Base-by-base conservation (phyloP, 106 monocot species). In the Agapanthus africanus region DNA sequence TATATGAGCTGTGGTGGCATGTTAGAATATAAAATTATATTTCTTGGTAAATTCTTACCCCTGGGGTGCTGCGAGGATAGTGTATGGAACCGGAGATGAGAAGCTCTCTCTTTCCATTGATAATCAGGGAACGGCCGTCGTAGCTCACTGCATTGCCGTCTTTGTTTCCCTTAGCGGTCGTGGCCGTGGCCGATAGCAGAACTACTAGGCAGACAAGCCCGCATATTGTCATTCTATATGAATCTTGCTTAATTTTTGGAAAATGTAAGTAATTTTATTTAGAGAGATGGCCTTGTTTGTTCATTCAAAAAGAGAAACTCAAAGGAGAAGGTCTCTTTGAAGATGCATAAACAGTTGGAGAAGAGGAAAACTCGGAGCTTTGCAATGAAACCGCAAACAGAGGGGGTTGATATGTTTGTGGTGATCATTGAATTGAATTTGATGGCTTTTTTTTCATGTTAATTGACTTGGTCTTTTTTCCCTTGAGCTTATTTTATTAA, bases 71-170 rank as follows among this genome's bases (percentile, higher is more conserved):
- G 10, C 66, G 21, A 28, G 66, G 66, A 22, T 66, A 66, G 21
- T 66, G 66, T 9, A 66, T 42, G 4, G 66, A 22, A 27, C 66
- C 66, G 15, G 66, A 40, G 23, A 66, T 22, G 0, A 66, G 7
- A 40, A 66, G 3, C 41, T 66, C 41, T 27, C 66, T 40, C 15
- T 44, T 5, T 14, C 67, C 42, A 47, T 46, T 8, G 2, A 67
- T 30, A 30, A 15, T 46, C 4, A 67, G 7, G 6, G 42, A 11
- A 23, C 67, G 19, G 6, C 46, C 28, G 18, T 67, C 46, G 13
- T 72, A 72, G 28, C 33, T 72, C 7, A 72, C 72, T n/a, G n/a
- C n/a, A 27, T 68, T 64, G 32, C 46, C 46, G 2, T 13, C 46
- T 5, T 2, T 19, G 46, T 47, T 13, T 3, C 19, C 46, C 19